Evolutionary conservation across 768 basidiomycete genomes (phyloP), one percentile per base, ranked within the genome.

Genomic region (Fomitopsis pulvina): DNA sequence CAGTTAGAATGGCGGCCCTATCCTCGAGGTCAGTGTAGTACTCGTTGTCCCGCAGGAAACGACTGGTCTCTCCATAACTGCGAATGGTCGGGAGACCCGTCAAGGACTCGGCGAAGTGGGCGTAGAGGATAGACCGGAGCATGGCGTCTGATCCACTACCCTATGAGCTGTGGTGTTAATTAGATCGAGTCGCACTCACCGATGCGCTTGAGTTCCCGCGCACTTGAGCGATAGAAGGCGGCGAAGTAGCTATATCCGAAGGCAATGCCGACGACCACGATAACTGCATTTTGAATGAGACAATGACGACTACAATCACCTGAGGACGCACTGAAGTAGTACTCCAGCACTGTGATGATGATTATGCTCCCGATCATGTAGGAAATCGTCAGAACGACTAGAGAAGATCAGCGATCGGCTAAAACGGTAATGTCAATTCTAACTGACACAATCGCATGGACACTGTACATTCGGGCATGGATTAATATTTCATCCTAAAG

Each of bases 21-120:
- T 87, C 80, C 65, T 91, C 85, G 14, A 87, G 71, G 60, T 90
- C 86, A 48, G 86, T 77, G 60, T 78, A 79, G 39, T 76, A 73
- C 55, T 77, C 72, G 59, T 89, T 89, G 41, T 83, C 77, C 11
- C 67, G 62, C 21, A 83, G 65, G 66, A 90, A 92, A 9, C 83
- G 73, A 0, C 68, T 60, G 1, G 76, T 71, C 57, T 79, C 79
- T 28, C 83, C 81, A 55, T 87, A 92, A 29, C 85, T 85, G 28
- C 88, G 77, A 41, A 89, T 80, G 4, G 84, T 87, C 0, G 80
- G 72, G 25, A 83, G 68, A 14, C 87, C 87, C 59, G 81, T 81
- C 3, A 91, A 68, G 1, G 82, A 85, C 63, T 90, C 88, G 0
- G 84, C 78, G 60, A 90, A 85, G 58, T 87, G 85, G 0, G 85